A percentile compares a stretch with the other conserved stretches of the same genome.
These are phyloP conservation scores for Thraustochytrium striatum DNA, from an alignment of 352 stramenopile genomes.

Conservation along the genomic window DNA sequence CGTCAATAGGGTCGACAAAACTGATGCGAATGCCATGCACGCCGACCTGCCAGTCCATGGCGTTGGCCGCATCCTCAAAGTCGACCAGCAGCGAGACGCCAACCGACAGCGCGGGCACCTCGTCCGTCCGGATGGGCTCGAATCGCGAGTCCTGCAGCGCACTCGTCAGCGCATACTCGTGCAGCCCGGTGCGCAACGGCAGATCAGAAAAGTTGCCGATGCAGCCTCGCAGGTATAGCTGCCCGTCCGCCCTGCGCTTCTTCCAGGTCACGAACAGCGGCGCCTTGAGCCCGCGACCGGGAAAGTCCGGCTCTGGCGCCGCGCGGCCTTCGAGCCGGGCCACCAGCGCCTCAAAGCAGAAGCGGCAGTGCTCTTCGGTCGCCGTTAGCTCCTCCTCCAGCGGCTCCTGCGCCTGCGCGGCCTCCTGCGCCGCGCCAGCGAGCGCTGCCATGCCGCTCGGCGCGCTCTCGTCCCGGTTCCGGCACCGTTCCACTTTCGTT, in stretches of 20 bases:
- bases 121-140: slow-evolving; percentile 7
- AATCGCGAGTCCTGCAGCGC: slow-evolving; percentile 47
- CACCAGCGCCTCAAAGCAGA: slow-evolving; percentile 35
- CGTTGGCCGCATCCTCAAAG: slow-evolving; percentile 7
- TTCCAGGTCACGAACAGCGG: slow-evolving; percentile 46
- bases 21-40: slow-evolving; percentile 49
- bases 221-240: slow-evolving; percentile 12
- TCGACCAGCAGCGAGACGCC: slow-evolving; percentile 44
- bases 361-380: slow-evolving; percentile 14
- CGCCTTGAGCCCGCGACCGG: neutral
- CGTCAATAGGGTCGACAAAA: neutral
- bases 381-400: neutral
- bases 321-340: neutral
- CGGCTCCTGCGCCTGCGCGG: neutral
- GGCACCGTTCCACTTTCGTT: no score
- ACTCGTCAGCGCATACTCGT: slow-evolving; percentile 30
- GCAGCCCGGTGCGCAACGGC: neutral
- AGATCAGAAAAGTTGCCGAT: slow-evolving; percentile 45
- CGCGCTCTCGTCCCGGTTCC: neutral
- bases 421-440: neutral
- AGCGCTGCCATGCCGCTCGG: neutral
- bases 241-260: neutral
- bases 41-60: slow-evolving; percentile 47
- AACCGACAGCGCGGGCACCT: slow-evolving; percentile 13
- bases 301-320: neutral